These are phyloP conservation scores for Alternaria sp. DNA, from an alignment of 2,329 filamentous ascomycete species.

Conservation along the genomic window DNA sequence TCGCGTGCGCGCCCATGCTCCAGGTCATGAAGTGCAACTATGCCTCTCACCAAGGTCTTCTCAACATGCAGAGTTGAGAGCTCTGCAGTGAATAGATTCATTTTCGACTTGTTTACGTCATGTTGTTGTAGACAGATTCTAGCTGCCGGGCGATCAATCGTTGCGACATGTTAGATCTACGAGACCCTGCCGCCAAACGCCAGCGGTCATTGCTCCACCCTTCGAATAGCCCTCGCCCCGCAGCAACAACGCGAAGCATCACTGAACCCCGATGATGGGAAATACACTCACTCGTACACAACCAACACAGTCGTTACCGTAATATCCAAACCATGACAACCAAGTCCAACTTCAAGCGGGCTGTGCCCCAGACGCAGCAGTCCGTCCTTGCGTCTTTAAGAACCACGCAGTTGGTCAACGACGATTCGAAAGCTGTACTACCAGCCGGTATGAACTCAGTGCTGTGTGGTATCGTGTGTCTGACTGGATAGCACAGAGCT, in stretches of 20 bases:
- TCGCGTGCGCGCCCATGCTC: background rate
- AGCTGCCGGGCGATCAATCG: conserved; percentile 16
- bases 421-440: conserved; percentile 77
- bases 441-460: conserved; percentile 71
- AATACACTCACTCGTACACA: conserved; percentile 2
- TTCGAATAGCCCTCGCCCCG: conserved; percentile 12
- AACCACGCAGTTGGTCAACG: conserved; percentile 80
- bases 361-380: conserved; percentile 35
- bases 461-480: background rate
- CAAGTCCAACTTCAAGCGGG: conserved; percentile 62
- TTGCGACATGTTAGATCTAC: conserved; percentile 18
- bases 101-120: background rate
- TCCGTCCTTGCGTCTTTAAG: conserved; percentile 78
- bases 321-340: conserved; percentile 32
- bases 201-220: conserved; percentile 23
- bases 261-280: conserved; percentile 19
- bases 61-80: background rate
- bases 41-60: background rate
- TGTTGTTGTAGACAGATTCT: conserved; percentile 5
- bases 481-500: conserved; percentile 68
- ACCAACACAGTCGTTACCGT: background rate
- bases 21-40: background rate
- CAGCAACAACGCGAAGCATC: conserved; percentile 10
- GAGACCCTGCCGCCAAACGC: conserved; percentile 19
- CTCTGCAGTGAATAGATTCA: conserved; percentile 1